Conservation (phyloP, 257 asterid species). For the Lycium ferocissimum region DNA sequence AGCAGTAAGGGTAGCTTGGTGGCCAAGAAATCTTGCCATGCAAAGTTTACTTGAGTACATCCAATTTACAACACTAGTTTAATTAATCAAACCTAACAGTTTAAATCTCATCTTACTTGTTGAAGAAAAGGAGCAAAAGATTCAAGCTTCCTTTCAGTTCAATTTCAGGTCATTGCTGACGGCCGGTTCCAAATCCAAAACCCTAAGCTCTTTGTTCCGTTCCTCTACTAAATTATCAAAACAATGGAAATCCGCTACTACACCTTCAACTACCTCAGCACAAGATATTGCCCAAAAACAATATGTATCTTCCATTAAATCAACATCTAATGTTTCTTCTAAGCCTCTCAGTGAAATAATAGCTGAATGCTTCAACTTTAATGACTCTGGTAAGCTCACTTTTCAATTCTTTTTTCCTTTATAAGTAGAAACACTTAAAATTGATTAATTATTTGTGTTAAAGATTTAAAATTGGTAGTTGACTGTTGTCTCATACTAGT, state of each 20-base stretch:
- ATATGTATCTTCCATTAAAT: conserved; percentile 40
- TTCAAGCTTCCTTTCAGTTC: neutral
- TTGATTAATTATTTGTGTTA: too few relatives aligned
- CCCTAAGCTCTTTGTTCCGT: conserved; percentile 56
- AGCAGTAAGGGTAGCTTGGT: too few relatives aligned
- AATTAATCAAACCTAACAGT: neutral
- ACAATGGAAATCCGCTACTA: conserved; percentile 21
- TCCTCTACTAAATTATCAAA: conserved; percentile 44
- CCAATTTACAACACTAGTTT: neutral
- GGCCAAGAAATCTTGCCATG: too few relatives aligned
- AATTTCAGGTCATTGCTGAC: conserved; percentile 39
- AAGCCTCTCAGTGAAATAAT: conserved; percentile 43
- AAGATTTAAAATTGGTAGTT: too few relatives aligned
- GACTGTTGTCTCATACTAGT: too few relatives aligned
- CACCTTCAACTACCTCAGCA: conserved; percentile 32
- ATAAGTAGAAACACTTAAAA: too few relatives aligned
- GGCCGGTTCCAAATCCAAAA: conserved; percentile 55
- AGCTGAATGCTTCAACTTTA: conserved; percentile 46
- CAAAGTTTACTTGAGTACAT: too few relatives aligned
- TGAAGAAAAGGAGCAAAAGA: neutral
- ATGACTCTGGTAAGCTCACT: conserved; percentile 49
- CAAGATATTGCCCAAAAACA: conserved; percentile 49
- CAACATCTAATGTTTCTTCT: neutral
- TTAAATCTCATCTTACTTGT: neutral
- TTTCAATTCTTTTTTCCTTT: neutral